Conservation (phyloP, 2,329 filamentous ascomycete species). For the Graphilbum ipis-grandicollis region DNA sequence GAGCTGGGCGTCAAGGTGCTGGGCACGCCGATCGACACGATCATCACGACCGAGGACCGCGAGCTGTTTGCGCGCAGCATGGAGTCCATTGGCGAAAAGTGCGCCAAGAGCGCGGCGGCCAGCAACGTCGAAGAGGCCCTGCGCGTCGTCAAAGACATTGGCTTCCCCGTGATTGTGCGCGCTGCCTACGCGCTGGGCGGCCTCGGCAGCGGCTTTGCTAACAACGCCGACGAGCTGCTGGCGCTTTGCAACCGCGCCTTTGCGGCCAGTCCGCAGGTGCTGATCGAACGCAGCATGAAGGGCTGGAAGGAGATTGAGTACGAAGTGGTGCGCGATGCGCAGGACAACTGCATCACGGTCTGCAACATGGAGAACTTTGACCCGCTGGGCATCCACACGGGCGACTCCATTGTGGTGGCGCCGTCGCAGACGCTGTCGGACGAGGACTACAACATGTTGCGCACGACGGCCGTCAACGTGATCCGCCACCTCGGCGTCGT, state of each 20-base stretch:
- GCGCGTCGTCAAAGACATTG: constrained; percentile 74
- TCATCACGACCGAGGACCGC: constrained; percentile 96
- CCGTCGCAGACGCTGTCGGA: constrained; percentile 94
- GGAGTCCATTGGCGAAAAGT: constrained; percentile 96
- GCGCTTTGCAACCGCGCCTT: constrained; percentile 91
- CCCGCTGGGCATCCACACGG: constrained; percentile 91
- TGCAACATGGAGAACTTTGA: constrained; percentile 99
- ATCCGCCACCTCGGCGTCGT: constrained; percentile 94
- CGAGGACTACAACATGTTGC: constrained; percentile 98
- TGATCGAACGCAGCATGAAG: constrained; percentile 98
- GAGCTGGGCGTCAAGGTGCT: constrained; percentile 81
- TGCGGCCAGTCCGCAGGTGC: constrained; percentile 83
- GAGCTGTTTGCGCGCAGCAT: constrained; percentile 96
- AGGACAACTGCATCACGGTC: constrained; percentile 97
- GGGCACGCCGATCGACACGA: constrained; percentile 91
- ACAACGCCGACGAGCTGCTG: constrained; percentile 65
- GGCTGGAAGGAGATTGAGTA: constrained; percentile 99
- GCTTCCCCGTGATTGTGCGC: constrained; percentile 91
- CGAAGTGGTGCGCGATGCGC: constrained; percentile 86
- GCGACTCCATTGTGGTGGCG: constrained; percentile 94
- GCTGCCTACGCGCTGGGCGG: constrained; percentile 93
- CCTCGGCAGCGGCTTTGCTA: constrained; percentile 86
- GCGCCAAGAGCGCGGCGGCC: constrained; percentile 90
- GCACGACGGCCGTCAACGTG: constrained; percentile 91
- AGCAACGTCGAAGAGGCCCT: constrained; percentile 78